phyloP scores from a whole-genome alignment of 1,139 yeast species.

The Geotrichum carabidarum region DNA sequence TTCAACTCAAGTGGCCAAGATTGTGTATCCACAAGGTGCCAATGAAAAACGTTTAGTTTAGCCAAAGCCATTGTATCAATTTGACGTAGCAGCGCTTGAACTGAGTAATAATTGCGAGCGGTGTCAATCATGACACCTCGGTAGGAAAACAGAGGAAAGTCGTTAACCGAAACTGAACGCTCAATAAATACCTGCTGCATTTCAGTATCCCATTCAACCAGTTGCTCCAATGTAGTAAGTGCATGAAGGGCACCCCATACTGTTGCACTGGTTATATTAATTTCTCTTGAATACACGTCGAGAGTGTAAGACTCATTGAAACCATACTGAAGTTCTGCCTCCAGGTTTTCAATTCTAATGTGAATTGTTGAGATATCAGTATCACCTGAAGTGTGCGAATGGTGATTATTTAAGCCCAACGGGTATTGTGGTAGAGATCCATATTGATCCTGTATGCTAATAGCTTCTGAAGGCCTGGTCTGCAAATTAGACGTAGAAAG shows the following conservation, averaged over 20 bases:
- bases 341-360: conserved; percentile 31
- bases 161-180: conserved; percentile 39
- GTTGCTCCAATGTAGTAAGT: conserved; percentile 45
- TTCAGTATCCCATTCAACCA: conserved; percentile 28
- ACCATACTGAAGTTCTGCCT: conserved; percentile 40
- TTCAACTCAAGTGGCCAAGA: conserved; percentile 44
- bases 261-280: conserved; percentile 39
- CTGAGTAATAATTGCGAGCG: conserved; percentile 42
- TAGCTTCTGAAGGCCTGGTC: too few species aligned
- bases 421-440: too few species aligned
- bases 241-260: conserved; percentile 48
- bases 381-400: too few species aligned
- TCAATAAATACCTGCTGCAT: conserved; percentile 30
- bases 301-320: conserved; percentile 44
- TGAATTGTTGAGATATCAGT: conserved; percentile 12
- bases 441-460: too few species aligned
- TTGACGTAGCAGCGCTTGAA: conserved; percentile 38
- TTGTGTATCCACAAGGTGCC: conserved; percentile 47
- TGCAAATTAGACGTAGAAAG: too few species aligned
- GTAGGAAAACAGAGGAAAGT: conserved; percentile 43
- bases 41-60: conserved; percentile 45
- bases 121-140: conserved; percentile 47
- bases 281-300: conserved; percentile 21
- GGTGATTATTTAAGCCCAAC: too few species aligned
- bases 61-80: conserved; percentile 44